Base-by-base conservation (phyloP, 805 yeast genomes). In the Metschnikowia borealis region DNA sequence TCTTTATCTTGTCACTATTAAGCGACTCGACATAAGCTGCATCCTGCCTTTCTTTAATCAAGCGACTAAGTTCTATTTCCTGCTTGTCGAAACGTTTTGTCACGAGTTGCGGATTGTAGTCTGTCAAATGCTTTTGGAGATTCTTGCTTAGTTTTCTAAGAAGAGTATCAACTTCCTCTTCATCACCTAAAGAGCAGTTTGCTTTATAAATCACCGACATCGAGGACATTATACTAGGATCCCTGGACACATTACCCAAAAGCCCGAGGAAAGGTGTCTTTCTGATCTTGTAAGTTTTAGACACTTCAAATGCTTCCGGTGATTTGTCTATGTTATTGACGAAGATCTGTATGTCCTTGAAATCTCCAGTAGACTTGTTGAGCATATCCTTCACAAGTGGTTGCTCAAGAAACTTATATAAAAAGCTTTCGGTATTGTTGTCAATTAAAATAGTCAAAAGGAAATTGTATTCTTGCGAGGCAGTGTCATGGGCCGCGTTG, bases 1-100 rank as follows among this genome's bases (percentile, higher is more conserved):
- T 79, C 59, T 84, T 82, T 38, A 73, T 56, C 55, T 70, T 74
- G 65, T 87, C 94, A 43, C 70, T 73, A 34, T 75, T 67, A 21
- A 74, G 60, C 10, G 77, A 71, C 52, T 70, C 67, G 41, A 60
- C 53, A 54, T 71, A 74, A 3, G 78, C 78, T 46, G 67, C 69
- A 54, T 74, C 77, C 52, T 74, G 78, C 50, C 69, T 69, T 49
- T 71, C 71, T 44, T 71, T 72, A 32, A 74, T 56, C 21, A 69
- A 23, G 14, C 78, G 55, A 21, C 74, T 62, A 46, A 66, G 55
- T 52, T 74, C 77, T 42, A 71, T 68, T 51, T 73, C 78, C 51
- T 65, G 70, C 54, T 69, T 67, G 52, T 74, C 78, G 37, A 63
- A 62, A 29, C 70, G 59, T 29, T 70, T 64, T 1, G 71, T 55